Evolutionary conservation across 1,284 basidiomycete genomes (phyloP), one percentile per base, ranked within the genome.

Genomic region (Limonomyces culmigenus): DNA sequence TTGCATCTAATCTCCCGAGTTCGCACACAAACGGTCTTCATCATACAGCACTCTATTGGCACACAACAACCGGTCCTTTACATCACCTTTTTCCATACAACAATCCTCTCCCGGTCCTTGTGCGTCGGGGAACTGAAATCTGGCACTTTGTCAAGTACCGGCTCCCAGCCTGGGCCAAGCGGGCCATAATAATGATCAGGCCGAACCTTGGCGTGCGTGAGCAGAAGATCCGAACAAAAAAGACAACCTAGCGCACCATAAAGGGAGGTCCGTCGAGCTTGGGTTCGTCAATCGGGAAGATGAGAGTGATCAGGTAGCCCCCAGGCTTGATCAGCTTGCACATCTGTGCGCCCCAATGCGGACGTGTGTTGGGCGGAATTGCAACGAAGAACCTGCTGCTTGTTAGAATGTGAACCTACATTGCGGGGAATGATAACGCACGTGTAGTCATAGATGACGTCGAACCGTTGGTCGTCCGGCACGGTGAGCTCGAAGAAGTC

Each of bases 401-500:
- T 15, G 5, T 13, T 32, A 15, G 35, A 15, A 25, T 12, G 35
- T 33, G 21, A 19, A n/a, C 19, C 27, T 32, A 35, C 15, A 15
- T 29, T 29, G 18, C 4, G 18, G n/a, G 11, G 18, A 34, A 34
- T 29, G 14, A 13, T 19, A 12, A 59, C 70, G 39, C 42, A 76
- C 74, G 75, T 78, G 47, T 76, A 75, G 47, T 80, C 77, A 43
- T 72, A 74, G 8, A 76, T 56, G 8, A 80, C 44, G 42, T 74
- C 69, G 42, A 67, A 75, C 11, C 47, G 48, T 25, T 62, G 51
- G 13, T 57, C 51, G 4, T 61, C 57, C 1, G 59, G 45, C 10
- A 57, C 45, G 19, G 47, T 42, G 36, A 61, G 49, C 2, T 50
- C 48, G 54, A 80, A 78, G 52, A 79, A 80, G 47, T 78, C 68